Evolutionary conservation across 2,329 filamentous ascomycete genomes (phyloP).

Genomic region (Aspergillus phoenicis): DNA sequence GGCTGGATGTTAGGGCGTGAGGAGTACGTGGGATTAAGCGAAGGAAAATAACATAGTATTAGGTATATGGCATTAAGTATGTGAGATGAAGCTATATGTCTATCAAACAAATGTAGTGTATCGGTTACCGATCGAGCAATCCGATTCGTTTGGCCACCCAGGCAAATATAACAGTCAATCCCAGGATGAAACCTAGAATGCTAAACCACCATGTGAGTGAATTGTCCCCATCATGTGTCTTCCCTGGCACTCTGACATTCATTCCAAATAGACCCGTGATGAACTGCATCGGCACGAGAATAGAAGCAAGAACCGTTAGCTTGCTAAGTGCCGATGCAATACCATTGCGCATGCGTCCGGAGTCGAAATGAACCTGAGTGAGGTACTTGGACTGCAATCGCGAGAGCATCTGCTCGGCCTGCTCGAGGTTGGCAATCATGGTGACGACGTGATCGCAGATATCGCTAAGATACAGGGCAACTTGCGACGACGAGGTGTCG

Average conservation of each 20-base stretch:
- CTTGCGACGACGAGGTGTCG: slow-evolving; percentile 87
- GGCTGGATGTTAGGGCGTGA: slow-evolving; percentile 11
- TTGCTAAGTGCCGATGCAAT: slow-evolving; percentile 86
- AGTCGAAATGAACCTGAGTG: slow-evolving; percentile 85
- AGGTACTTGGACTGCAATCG: slow-evolving; percentile 91
- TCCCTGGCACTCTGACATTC: slow-evolving; percentile 47
- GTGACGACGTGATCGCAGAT: slow-evolving; percentile 98
- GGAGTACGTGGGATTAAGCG: not conserved
- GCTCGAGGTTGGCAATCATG: slow-evolving; percentile 90
- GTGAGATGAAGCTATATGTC: too few species aligned
- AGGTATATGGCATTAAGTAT: not conserved
- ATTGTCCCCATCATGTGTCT: slow-evolving; percentile 11
- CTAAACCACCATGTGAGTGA: slow-evolving; percentile 45
- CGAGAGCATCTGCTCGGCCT: slow-evolving; percentile 94
- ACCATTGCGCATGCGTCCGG: slow-evolving; percentile 78
- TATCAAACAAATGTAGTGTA: not conserved
- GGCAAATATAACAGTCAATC: slow-evolving; percentile 30
- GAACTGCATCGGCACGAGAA: slow-evolving; percentile 88
- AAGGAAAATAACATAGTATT: not conserved
- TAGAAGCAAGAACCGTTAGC: slow-evolving; percentile 85
- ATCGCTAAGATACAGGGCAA: slow-evolving; percentile 89
- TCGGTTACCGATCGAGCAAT: slow-evolving; percentile 12
- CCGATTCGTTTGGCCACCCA: slow-evolving; percentile 37
- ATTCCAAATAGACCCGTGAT: slow-evolving; percentile 62
- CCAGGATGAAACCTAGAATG: slow-evolving; percentile 41